A percentile compares a stretch with the other conserved stretches of the same genome.
phyloP scores from a whole-genome alignment of 108 stramenopile genomes.

The Skeletonema marinoi region DNA sequence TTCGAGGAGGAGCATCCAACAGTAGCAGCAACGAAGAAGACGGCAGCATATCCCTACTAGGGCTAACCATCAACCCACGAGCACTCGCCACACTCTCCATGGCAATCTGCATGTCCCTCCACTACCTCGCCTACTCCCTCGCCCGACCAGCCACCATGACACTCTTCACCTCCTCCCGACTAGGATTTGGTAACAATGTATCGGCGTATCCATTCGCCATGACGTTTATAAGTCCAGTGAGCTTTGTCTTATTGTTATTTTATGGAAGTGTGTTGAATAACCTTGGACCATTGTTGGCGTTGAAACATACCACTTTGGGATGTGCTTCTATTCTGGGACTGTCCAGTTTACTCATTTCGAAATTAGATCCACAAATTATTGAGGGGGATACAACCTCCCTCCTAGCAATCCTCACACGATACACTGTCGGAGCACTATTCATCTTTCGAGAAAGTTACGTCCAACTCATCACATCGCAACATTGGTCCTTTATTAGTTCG shows the following conservation, averaged over 20 bases:
- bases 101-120: conserved; percentile 45
- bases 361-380: conserved; percentile 9
- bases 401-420: conserved; percentile 15
- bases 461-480: conserved; percentile 50
- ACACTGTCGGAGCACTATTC: conserved; percentile 40
- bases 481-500: conserved; percentile 50
- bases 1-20: conserved; percentile 4
- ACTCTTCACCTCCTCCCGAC: conserved; percentile 46
- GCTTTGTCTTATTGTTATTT: conserved; percentile 30
- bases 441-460: conserved; percentile 56
- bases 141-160: conserved; percentile 56
- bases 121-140: conserved; percentile 47
- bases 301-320: conserved; percentile 23
- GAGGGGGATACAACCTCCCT: conserved; percentile 19
- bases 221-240: conserved; percentile 40
- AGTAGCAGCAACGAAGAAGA: not conserved
- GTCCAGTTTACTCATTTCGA: conserved; percentile 14
- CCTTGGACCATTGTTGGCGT: conserved; percentile 27
- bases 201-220: conserved; percentile 54
- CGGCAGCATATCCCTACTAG: not conserved
- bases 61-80: conserved; percentile 10
- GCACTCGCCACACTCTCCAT: conserved; percentile 46
- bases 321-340: conserved; percentile 30
- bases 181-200: conserved; percentile 35
- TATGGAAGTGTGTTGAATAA: conserved; percentile 23